phyloP scores from a whole-genome alignment of 805 yeast species.

The Helenozyma rhizophorensis region DNA sequence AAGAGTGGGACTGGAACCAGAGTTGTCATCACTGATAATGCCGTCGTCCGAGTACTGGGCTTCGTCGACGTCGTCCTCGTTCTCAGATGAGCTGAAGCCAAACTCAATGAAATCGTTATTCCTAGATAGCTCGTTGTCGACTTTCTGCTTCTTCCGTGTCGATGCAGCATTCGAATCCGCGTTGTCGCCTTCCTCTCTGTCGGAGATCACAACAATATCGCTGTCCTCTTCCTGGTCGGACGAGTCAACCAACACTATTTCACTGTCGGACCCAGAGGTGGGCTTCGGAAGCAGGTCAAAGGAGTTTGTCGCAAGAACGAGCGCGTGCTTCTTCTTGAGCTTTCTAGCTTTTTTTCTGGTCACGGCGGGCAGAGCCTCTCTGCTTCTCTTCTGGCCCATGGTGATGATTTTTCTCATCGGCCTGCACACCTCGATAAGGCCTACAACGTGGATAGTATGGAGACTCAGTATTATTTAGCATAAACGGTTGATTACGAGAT shows the following conservation, averaged over 20 bases:
- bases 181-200: constrained; percentile 11
- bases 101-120: constrained; percentile 55
- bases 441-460: no score
- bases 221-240: constrained; percentile 18
- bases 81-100: constrained; percentile 46
- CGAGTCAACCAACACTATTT: constrained; percentile 28
- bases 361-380: constrained; percentile 5
- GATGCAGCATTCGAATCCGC: no score
- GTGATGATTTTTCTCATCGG: neutral
- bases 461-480: no score
- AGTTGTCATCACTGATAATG: constrained; percentile 33
- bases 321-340: neutral
- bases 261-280: constrained; percentile 23
- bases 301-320: neutral
- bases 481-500: no score
- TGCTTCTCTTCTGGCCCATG: constrained; percentile 9
- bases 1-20: constrained; percentile 12
- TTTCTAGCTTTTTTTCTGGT: constrained; percentile 1
- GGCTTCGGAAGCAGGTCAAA: constrained; percentile 7
- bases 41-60: constrained; percentile 29
- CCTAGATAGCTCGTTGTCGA: constrained; percentile 34
- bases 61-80: constrained; percentile 21
- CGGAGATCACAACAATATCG: constrained; percentile 21
- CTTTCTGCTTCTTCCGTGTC: constrained; percentile 10
- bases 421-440: no score